Base-by-base conservation (phyloP, 2,329 filamentous ascomycete genomes). In the Penicillium paneum region DNA sequence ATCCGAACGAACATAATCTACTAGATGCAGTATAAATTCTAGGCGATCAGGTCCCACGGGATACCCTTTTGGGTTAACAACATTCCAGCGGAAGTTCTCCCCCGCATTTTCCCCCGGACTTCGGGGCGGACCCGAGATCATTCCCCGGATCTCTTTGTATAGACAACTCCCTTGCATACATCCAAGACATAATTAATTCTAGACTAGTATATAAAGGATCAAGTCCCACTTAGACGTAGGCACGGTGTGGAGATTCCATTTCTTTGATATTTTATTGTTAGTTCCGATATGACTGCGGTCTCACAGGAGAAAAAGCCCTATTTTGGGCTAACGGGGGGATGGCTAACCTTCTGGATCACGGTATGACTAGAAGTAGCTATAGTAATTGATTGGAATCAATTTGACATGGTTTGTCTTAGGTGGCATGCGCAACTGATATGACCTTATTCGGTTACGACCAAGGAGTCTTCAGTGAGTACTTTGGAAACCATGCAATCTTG, bases 381-480 rank as follows among this genome's bases (percentile, higher is more conserved):
- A 36, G 6, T 6, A 7, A 13, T 17, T 4, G 17, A 13, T 38
- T 7, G 35, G 2, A 10, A 31, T 31, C 8, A 10, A 38, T 32
- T 32, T 40, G 12, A 32, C 32, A 15, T 35, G n/a, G 15, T 36
- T 21, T 24, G 17, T 34, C 6, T 32, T 32, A 56, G 49, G 54
- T 56, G 29, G 55, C 51, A 13, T 57, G 55, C 15, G 55, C 46
- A 21, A 57, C 52, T 19, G 77, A 79, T 47, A 80, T 79, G 79
- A 77, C 73, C 2, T 61, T 79, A 2, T 79, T 72, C 49, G 70
- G 69, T 5, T 78, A 78, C 49, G 76, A 80, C 47, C 78, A 82
- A 67, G 81, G 80, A 55, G 79, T 83, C 3, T 82, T 82, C 57
- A 77, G 75, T 74, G 60, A 31, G 75, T 74, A 58, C 15, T 55